Conservation (phyloP, 2,329 filamentous ascomycete genomes). For the Penicillium italicum region DNA sequence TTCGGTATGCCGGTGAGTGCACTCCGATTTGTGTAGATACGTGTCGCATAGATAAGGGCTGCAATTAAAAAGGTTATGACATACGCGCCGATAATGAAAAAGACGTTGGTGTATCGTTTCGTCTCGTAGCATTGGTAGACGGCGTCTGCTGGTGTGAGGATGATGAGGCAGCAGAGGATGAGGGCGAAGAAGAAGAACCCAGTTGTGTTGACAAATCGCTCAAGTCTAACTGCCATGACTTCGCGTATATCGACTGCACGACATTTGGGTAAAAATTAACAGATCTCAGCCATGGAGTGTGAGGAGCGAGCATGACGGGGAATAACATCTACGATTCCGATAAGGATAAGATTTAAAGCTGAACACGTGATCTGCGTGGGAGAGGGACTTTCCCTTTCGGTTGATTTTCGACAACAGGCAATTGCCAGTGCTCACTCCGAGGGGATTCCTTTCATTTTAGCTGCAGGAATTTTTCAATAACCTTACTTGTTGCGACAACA, state of each 20-base stretch:
- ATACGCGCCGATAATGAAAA: constrained; percentile 75
- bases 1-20: constrained; percentile 81
- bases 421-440: neutral
- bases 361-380: neutral
- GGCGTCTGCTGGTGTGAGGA: constrained; percentile 75
- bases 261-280: constrained; percentile 9
- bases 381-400: neutral
- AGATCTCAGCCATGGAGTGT: neutral
- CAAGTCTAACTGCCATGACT: constrained; percentile 49
- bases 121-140: constrained; percentile 72
- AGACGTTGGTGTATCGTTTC: constrained; percentile 70
- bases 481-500: neutral
- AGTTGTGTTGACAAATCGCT: constrained; percentile 75
- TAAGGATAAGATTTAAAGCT: constrained; percentile 6
- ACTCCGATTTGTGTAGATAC: constrained; percentile 82
- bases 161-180: constrained; percentile 67
- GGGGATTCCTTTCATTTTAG: neutral
- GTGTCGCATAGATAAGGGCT: constrained; percentile 71
- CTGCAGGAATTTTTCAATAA: neutral
- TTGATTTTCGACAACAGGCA: neutral
- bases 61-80: constrained; percentile 67
- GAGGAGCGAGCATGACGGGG: neutral
- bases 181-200: constrained; percentile 74
- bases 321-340: neutral
- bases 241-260: constrained; percentile 12